Conservation (phyloP, 2,329 filamentous ascomycete species). For the Colletotrichum sp. region DNA sequence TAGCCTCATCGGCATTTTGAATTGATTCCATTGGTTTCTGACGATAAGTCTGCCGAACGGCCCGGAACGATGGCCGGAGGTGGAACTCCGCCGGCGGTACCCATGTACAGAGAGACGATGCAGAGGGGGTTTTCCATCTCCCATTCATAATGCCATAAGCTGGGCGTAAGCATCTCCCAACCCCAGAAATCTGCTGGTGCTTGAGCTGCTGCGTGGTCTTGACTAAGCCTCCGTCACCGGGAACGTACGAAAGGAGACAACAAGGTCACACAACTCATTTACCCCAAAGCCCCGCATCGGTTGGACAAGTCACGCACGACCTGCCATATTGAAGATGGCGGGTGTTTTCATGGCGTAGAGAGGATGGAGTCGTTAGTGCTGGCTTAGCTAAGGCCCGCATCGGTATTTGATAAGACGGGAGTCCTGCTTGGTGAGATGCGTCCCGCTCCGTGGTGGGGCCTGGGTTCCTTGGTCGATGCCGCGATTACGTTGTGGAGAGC, state of each 20-base stretch:
- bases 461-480: not conserved
- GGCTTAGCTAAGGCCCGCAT: conserved; percentile 17
- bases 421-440: conserved; percentile 1
- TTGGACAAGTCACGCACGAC: not conserved
- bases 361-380: not conserved
- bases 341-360: not conserved
- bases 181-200: not conserved
- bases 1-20: not conserved
- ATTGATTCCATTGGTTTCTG: not conserved
- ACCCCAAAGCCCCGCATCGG: not conserved
- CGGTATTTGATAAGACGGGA: not conserved
- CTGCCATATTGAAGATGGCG: not conserved
- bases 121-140: not conserved
- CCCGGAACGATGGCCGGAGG: not conserved
- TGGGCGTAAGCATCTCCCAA: not conserved
- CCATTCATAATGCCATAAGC: not conserved
- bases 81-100: conserved; percentile 8
- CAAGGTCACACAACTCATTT: not conserved
- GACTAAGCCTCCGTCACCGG: conserved; percentile 8
- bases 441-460: conserved; percentile 12
- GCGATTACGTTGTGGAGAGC: not conserved
- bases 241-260: not conserved
- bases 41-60: not conserved
- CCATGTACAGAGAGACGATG: not conserved
- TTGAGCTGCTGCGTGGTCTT: not conserved